Conservation (phyloP, 1,139 yeast species). For the Yamadazyma mexicana region DNA sequence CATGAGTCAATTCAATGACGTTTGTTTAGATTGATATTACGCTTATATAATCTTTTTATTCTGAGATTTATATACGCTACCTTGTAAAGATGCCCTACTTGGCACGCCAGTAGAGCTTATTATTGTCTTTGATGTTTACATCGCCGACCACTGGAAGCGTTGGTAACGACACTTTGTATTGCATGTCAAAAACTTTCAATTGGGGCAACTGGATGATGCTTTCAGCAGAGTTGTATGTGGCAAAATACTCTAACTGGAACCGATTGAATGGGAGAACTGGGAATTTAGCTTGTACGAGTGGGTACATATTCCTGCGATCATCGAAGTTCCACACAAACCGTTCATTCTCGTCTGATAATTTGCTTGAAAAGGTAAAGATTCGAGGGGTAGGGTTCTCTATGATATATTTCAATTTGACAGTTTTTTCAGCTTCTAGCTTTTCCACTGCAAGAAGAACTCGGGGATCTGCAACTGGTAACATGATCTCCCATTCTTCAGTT, state of each 20-base stretch:
- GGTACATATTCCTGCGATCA: constrained; percentile 26
- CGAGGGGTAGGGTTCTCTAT: constrained; percentile 77
- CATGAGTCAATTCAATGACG: no score
- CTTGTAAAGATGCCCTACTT: no score
- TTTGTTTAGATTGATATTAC: no score
- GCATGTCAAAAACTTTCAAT: constrained; percentile 61
- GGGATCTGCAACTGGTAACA: constrained; percentile 69
- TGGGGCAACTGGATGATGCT: constrained; percentile 48
- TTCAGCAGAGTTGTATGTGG: constrained; percentile 20
- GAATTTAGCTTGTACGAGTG: constrained; percentile 32
- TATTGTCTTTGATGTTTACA: constrained; percentile 21
- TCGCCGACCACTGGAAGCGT: constrained; percentile 44
- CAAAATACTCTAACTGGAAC: constrained; percentile 41
- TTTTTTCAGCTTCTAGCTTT: constrained; percentile 14
- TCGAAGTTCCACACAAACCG: constrained; percentile 30
- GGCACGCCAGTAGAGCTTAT: constrained; percentile 19
- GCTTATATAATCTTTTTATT: not conserved
- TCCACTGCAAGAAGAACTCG: constrained; percentile 51
- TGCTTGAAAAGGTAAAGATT: constrained; percentile 61
- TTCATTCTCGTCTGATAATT: constrained; percentile 24
- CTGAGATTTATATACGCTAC: not conserved
- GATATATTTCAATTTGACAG: constrained; percentile 43
- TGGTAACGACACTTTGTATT: constrained; percentile 65
- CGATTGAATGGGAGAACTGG: constrained; percentile 66
- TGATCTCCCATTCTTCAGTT: constrained; percentile 46